A percentile compares a stretch with the other conserved stretches of the same genome.
phyloP scores from a whole-genome alignment of 169 alveolate genomes.

The Cyclospora cayetanensis region DNA sequence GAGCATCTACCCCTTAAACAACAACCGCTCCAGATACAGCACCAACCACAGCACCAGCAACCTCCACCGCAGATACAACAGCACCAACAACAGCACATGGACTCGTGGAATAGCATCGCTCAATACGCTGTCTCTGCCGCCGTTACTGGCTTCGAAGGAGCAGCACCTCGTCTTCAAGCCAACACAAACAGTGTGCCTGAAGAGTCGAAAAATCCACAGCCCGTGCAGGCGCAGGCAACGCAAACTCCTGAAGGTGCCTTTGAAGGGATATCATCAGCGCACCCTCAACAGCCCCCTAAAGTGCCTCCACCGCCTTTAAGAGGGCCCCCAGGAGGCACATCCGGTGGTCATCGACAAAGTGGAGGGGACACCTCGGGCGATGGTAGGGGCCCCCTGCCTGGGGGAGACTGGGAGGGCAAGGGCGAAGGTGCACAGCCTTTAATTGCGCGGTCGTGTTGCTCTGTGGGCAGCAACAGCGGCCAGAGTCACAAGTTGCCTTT shows the following conservation, averaged over 20 bases:
- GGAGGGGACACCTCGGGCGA: background rate
- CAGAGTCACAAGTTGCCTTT: constrained; percentile 74
- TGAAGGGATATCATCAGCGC: background rate
- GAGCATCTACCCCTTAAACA: too few species aligned
- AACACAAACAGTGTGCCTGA: too few species aligned
- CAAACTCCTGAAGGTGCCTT: background rate
- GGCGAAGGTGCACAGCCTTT: background rate
- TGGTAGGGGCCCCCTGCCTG: background rate
- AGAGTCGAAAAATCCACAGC: background rate
- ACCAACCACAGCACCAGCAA: background rate
- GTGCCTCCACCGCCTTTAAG: background rate
- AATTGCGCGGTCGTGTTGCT: background rate
- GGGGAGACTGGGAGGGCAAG: background rate
- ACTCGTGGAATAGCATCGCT: too few species aligned
- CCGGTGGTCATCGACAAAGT: background rate
- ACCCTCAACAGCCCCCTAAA: background rate
- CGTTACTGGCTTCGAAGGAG: too few species aligned
- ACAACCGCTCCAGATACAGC: background rate
- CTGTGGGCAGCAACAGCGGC: constrained; percentile 25
- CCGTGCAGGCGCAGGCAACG: background rate
- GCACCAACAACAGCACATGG: constrained; percentile 26
- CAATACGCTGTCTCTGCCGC: too few species aligned
- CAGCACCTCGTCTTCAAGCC: too few species aligned
- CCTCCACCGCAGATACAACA: background rate
- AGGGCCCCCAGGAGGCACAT: background rate